Percentiles rank a stretch among this genome's conserved stretches.
Evolutionary conservation across 192 early-diverging fungal species (phyloP).

Genomic region (Backusella luteola): DNA sequence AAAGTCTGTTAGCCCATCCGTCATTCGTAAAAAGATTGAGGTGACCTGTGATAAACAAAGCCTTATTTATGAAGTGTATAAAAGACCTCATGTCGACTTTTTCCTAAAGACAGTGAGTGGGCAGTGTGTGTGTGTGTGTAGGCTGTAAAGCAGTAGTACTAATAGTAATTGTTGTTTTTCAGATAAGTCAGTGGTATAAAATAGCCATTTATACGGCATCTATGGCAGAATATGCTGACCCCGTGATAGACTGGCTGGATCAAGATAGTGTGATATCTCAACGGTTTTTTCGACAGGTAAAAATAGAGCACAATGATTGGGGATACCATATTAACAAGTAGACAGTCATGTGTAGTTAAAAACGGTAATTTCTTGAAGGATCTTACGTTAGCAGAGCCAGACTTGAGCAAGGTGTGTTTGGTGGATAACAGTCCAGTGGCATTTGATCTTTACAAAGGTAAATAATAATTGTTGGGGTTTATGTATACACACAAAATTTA

Average conservation of each 20-base stretch:
- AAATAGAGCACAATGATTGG: background rate
- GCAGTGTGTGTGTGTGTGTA: no score
- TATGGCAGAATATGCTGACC: constrained; percentile 93
- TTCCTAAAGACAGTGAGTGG: constrained; percentile 76
- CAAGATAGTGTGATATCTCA: constrained; percentile 63
- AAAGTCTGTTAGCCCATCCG: constrained; percentile 19
- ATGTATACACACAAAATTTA: background rate
- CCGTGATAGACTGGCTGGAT: constrained; percentile 90
- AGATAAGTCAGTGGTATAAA: constrained; percentile 89
- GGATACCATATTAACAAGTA: background rate
- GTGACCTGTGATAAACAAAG: constrained; percentile 79
- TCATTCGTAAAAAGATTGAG: constrained; percentile 79
- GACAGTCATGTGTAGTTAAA: constrained; percentile 66
- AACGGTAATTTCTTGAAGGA: constrained; percentile 80
- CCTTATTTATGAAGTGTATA: constrained; percentile 88
- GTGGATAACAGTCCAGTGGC: constrained; percentile 82
- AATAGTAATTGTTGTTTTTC: background rate
- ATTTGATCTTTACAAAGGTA: constrained; percentile 75
- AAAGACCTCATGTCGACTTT: constrained; percentile 82
- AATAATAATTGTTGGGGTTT: background rate
- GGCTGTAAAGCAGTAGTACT: no score
- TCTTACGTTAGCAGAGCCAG: constrained; percentile 58
- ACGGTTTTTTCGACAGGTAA: constrained; percentile 81
- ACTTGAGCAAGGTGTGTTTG: constrained; percentile 78
- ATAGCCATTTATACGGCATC: constrained; percentile 90